Conservation (phyloP, 108 stramenopile genomes). For the Cyclotella sp. region DNA sequence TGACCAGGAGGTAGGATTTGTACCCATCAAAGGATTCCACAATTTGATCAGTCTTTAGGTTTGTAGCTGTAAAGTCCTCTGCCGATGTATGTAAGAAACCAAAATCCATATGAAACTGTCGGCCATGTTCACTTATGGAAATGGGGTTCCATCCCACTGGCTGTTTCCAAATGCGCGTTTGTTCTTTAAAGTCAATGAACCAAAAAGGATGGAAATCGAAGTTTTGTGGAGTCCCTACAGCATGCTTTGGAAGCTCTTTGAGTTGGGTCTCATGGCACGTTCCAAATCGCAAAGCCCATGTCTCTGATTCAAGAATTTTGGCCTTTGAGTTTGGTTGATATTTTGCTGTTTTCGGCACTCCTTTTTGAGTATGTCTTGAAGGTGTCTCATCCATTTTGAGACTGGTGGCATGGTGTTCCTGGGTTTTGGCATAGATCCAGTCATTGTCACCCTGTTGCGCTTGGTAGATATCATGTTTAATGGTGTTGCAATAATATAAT, state of each 20-base stretch:
- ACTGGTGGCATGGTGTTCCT: too few relatives aligned
- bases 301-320: conserved; percentile 8
- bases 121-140: not conserved
- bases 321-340: not conserved
- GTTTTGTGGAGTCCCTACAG: not conserved
- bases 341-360: not conserved
- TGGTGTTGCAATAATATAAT: not conserved
- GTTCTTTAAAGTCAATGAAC: not conserved
- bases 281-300: conserved; percentile 1
- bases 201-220: conserved; percentile 5
- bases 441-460: too few relatives aligned
- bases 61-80: not conserved
- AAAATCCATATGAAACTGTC: conserved; percentile 16
- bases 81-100: conserved; percentile 18
- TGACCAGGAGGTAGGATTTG: not conserved
- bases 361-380: not conserved
- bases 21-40: not conserved
- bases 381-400: too few relatives aligned
- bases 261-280: not conserved
- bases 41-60: not conserved
- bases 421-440: too few relatives aligned
- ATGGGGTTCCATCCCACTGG: not conserved
- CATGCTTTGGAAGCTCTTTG: not conserved
- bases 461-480: not conserved
- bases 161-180: not conserved